Evolutionary conservation across 345 rosid genomes (phyloP), one percentile per base, ranked within the genome.

Genomic region (Clausena lansium): DNA sequence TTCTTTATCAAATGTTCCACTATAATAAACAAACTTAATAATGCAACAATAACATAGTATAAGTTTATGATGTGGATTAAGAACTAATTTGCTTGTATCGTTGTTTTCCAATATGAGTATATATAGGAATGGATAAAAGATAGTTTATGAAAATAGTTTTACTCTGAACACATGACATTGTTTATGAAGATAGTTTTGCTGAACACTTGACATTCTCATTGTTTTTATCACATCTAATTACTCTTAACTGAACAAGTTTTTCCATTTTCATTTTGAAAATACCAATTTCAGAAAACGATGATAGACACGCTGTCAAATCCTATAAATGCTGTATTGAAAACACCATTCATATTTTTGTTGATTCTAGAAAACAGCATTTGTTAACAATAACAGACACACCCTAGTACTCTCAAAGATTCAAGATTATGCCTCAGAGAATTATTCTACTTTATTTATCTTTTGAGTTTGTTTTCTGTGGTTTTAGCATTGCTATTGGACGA

Each of bases 401-500:
- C 50, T 41, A 15, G 55, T 50, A 5, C 57, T 33, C 30, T 47
- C 20, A 38, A 30, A 6, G 8, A 22, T 60, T 15, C 62, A 66
- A 30, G n/a, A 13, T 80, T 39, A 77, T 76, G 24, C 60, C 28
- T 75, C 13, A 58, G 38, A 54, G 28, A 39, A 17, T 80, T 22
- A 35, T 74, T 35, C 45, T 67, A 66, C 9, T 30, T 19, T 76
- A 57, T 68, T 81, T 32, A 62, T 55, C 14, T 68, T 20, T 50
- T 35, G 4, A 10, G 3, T 70, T 10, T 57, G 32, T 35, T 74
- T 73, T 77, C 27, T 65, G 5, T 70, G 70, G 41, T 63, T 77
- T 38, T 76, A 85, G 86, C 73, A 65, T 85, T 71, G 88, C 84
- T 27, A 85, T 85, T 57, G 88, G 88, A 70, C 79, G 59, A 85